phyloP scores from a whole-genome alignment of 2,329 filamentous ascomycete genomes.

The Cladophialophora psammophila region DNA sequence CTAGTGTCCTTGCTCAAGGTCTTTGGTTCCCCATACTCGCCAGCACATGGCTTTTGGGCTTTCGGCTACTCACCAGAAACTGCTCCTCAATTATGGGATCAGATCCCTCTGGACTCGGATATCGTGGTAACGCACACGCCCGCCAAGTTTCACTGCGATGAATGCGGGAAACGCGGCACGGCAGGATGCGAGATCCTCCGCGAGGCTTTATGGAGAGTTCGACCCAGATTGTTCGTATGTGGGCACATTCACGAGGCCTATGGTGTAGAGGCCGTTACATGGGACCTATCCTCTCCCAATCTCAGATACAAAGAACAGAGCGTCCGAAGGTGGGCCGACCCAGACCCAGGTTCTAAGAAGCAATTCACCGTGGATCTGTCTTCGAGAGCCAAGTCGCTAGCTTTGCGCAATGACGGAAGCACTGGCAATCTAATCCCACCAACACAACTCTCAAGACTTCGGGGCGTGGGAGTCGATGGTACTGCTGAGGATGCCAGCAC shows the following conservation, averaged over 20 bases:
- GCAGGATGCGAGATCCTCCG: constrained; percentile 60
- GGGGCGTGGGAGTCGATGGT: constrained; percentile 25
- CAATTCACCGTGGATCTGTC: constrained; percentile 62
- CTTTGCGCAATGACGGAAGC: constrained; percentile 31
- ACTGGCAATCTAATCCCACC: constrained; percentile 14
- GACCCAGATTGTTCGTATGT: constrained; percentile 62
- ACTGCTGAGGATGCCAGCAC: constrained; percentile 37
- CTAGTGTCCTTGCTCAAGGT: constrained; percentile 60
- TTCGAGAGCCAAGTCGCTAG: constrained; percentile 17
- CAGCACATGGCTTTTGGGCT: constrained; percentile 57
- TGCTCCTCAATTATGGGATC: constrained; percentile 56
- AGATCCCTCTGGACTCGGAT: constrained; percentile 60
- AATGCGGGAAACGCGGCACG: constrained; percentile 41
- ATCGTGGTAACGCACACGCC: constrained; percentile 66
- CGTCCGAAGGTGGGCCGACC: constrained; percentile 53
- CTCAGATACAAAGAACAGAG: constrained; percentile 45
- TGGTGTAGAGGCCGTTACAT: constrained; percentile 61
- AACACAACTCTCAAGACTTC: constrained; percentile 31
- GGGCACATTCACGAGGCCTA: constrained; percentile 67
- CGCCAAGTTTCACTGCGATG: constrained; percentile 59
- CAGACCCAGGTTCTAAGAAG: constrained; percentile 60
- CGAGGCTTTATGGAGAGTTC: constrained; percentile 53
- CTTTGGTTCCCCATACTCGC: constrained; percentile 67
- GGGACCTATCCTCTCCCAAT: constrained; percentile 47
- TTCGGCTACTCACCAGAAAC: constrained; percentile 60